Evolutionary conservation across 176 grass and related monocot species (phyloP), one percentile per base, ranked within the genome.

Genomic region (Rhynchospora pubera): DNA sequence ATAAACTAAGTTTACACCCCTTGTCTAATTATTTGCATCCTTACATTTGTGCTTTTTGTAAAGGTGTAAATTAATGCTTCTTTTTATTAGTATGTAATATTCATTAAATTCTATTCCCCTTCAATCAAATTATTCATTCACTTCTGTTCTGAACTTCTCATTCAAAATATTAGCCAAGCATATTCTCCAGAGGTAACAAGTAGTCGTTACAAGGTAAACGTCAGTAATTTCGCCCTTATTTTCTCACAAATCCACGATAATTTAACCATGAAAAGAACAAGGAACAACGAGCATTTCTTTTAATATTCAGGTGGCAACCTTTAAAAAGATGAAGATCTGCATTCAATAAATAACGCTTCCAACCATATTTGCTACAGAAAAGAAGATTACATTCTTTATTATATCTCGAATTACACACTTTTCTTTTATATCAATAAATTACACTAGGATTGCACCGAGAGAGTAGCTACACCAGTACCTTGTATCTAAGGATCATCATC

Each of bases 401-500:
- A 53, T 76, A 55, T 32, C 47, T 55, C 48, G 3, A 75, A 11
- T 21, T 30, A n/a, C 65, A 45, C 39, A 10, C 65, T 69, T 42
- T 69, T 69, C 48, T 75, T 76, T 28, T 55, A 53, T 76, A 55
- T 15, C 22, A 28, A 51, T 23, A 30, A 15, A 24, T 76, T 74
- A 76, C 48, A 76, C 4, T 28, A 30, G 48, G 23, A 28, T 76
- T 53, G 16, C 71, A 30, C 26, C 19, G 11, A 18, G 5, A 30
- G 5, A 51, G 21, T 55, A 30, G 22, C 71, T 76, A 55, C 48
- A 55, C 71, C 22, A 13, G 52, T 52, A 19, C 71, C 71, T 45
- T 76, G 6, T 44, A 44, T 44, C 24, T 77, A 79, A 39, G 77
- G 77, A 80, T 80, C 79, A 52, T 82, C 79, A 34, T 82, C 79